Evolutionary conservation across 1,284 basidiomycete genomes (phyloP), one percentile per base, ranked within the genome.

Genomic region (Takashimella koratensis): DNA sequence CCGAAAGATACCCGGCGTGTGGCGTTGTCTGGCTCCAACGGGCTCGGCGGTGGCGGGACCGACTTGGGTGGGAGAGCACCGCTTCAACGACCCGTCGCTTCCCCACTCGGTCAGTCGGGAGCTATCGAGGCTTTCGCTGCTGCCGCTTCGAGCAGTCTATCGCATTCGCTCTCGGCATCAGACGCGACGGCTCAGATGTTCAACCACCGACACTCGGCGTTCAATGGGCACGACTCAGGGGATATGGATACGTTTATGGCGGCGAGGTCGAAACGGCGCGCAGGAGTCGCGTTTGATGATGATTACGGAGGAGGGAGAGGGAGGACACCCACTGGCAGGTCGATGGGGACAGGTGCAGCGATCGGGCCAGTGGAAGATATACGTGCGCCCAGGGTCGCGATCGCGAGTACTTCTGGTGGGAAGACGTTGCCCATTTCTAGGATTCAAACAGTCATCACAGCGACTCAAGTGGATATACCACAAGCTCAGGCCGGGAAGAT

Each of bases 391-490:
- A 42, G 53, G 3, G 44, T 55, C 6, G 16, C 47, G 0, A 13
- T 57, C 16, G 16, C 22, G 3, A 50, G 30, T 11, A 23, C 27
- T 6, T 30, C 52, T 5, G 45, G 52, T 16, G 47, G 47, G 4
- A 25, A 52, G 41, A 24, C 36, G 0, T 48, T 67, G 3, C 56
- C 60, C 13, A 36, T 60, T 1, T 60, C 61, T 6, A 55, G 56
- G 16, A 55, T 74, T 3, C 70, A 76, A 54, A 61, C 56, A 11
- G 51, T 63, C 3, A 46, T 74, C 1, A 16, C 30, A 8, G 30
- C 30, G 30, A 36, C 8, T 36, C 30, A 36, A 16, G 16, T 36
- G 10, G 30, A 36, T 8, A 36, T 36, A 8, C 16, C 30, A 8
- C 16, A 8, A 36, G 30, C 10, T 8, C 8, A 8, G 8, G 30